Base-by-base conservation (phyloP, 192 early-diverging fungal genomes). In the Dissophora ornata region DNA sequence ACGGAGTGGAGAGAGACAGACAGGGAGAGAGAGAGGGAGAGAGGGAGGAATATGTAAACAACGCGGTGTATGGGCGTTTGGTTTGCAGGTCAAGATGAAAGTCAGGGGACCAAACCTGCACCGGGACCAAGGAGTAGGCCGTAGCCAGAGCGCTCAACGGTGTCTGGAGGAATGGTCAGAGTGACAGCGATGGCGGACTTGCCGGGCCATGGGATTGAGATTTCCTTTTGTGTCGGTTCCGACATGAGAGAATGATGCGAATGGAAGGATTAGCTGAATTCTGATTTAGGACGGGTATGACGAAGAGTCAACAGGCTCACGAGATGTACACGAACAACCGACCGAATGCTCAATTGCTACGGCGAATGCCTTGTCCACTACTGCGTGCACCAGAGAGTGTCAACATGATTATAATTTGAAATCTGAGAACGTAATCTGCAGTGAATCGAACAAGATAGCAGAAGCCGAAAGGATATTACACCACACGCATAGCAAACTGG, bases 101-200 rank as follows among this genome's bases (percentile, higher is more conserved):
- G 36, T 16, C 13, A 38, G 30, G 2, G 45, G 4, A 12, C 15
- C 22, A 11, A 24, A 74, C 70, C 70, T 65, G 70, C 70, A 19
- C 70, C 70, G 13, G 70, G 70, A 25, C 70, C 70, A 13, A 74
- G 70, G 28, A 74, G 28, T 25, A 74, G 41, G 33, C 54, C 70
- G 57, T 42, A 74, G 28, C 62, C 70, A 36, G 70, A 74, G 47
- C 19, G 70, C 29, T 64, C 28, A 24, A 65, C 56, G 12, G 42
- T 45, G 41, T 58, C 29, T 12, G 70, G 70, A 21, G 70, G 70
- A 16, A 2, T 53, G 4, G 70, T 74, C 11, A 74, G 55, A 13
- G 47, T 48, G 56, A 74, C 70, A 22, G 56, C 21, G 29, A 74
- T 74, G 61, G 70, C 70, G 7, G 56, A 8, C 13, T 74, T 74